A percentile compares a stretch with the other conserved stretches of the same genome.
Conservation (phyloP, 2,329 filamentous ascomycete genomes). For the Hypoxylon sp. region DNA sequence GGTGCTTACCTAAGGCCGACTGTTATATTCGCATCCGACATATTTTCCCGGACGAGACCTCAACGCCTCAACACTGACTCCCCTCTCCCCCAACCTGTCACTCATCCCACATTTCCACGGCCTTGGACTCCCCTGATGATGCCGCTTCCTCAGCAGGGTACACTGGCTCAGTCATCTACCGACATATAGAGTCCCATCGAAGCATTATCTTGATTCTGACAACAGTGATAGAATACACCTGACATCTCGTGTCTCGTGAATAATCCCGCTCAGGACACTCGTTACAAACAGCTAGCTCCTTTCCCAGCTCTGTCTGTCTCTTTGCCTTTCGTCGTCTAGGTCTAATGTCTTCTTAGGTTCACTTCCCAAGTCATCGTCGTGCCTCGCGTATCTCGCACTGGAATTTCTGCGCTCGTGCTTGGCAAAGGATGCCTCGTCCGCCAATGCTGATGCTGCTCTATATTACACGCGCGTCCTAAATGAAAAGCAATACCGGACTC, state of each 20-base stretch:
- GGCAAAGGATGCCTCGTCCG: background rate
- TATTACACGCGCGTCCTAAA: constrained; percentile 15
- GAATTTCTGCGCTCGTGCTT: background rate
- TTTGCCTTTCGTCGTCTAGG: background rate
- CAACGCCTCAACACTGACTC: background rate
- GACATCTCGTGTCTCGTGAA: background rate
- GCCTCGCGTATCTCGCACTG: background rate
- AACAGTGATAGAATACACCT: background rate
- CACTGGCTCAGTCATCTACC: background rate
- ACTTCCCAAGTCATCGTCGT: background rate
- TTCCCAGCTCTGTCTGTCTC: too few relatives aligned
- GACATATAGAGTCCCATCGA: background rate
- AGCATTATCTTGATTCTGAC: background rate
- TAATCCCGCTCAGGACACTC: background rate
- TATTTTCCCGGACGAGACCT: background rate
- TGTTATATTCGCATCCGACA: too few relatives aligned
- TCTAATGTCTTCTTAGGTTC: background rate
- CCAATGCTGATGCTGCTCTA: constrained; percentile 11
- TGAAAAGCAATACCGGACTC: constrained; percentile 28
- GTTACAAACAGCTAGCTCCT: background rate
- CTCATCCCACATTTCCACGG: background rate
- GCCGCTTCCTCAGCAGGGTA: background rate
- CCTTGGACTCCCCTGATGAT: background rate
- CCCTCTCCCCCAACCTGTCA: too few relatives aligned
- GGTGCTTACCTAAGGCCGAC: too few relatives aligned